phyloP scores from a whole-genome alignment of 495 filamentous ascomycete species.

The Podospora bellae-mahoneyi region DNA sequence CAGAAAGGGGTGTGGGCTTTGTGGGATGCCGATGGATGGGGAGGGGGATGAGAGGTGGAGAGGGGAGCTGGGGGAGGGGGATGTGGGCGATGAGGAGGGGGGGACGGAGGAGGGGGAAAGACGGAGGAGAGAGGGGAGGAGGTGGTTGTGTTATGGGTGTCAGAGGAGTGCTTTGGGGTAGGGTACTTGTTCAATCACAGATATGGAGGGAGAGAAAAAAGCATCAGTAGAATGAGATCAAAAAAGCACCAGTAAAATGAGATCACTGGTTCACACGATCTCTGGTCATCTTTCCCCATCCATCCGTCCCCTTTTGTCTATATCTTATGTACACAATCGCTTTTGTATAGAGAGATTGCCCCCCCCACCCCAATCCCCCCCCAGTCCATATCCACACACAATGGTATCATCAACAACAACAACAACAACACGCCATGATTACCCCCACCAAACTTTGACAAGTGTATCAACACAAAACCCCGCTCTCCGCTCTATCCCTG shows the following conservation, averaged over 20 bases:
- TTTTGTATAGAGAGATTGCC: neutral
- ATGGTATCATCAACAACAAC: neutral
- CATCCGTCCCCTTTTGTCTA: neutral
- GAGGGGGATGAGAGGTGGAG: slow-evolving; percentile 48
- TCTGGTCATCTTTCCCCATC: neutral
- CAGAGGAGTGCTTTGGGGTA: slow-evolving; percentile 45
- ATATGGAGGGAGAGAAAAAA: neutral
- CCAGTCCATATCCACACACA: neutral
- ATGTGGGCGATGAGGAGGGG: neutral
- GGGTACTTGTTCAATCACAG: neutral
- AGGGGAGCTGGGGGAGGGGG: slow-evolving; percentile 42
- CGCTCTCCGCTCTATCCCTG: no score
- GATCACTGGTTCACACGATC: neutral
- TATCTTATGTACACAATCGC: neutral
- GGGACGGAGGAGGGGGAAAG: slow-evolving; percentile 11
- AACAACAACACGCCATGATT: neutral
- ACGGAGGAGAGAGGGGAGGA: slow-evolving; percentile 5
- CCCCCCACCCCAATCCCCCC: neutral
- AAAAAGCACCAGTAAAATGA: neutral
- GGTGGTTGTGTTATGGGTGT: slow-evolving; percentile 52
- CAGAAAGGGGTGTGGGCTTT: slow-evolving; percentile 38
- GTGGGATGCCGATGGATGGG: slow-evolving; percentile 49
- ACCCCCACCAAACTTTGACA: neutral
- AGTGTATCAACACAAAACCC: no score
- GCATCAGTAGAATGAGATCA: neutral